Evolutionary conservation across 2,329 filamentous ascomycete species (phyloP).

Genomic region (Talaromyces sp.): DNA sequence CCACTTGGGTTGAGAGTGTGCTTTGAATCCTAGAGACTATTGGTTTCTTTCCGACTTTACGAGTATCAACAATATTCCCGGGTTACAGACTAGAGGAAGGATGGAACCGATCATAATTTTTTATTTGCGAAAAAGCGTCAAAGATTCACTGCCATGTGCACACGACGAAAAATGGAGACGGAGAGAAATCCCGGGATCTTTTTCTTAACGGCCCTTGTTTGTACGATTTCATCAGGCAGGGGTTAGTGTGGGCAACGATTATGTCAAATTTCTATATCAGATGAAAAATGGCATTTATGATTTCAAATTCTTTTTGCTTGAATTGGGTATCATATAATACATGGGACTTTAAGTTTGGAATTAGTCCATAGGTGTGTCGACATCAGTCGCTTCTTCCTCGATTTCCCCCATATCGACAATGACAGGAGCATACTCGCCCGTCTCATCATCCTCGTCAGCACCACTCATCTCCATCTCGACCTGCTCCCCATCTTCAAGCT

Average conservation of each 20-base stretch:
- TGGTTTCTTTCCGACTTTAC: neutral
- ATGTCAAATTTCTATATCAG: constrained; percentile 19
- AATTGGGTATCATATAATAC: neutral
- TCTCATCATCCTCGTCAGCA: constrained; percentile 60
- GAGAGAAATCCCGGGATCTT: constrained; percentile 17
- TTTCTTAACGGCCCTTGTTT: constrained; percentile 13
- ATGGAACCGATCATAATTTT: constrained; percentile 2
- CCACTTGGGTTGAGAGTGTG: constrained; percentile 5
- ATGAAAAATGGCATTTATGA: constrained; percentile 19
- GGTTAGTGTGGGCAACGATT: constrained; percentile 19
- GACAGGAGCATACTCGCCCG: constrained; percentile 61
- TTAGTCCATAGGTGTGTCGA: constrained; percentile 15
- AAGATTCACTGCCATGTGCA: neutral
- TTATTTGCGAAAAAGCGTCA: constrained; percentile 24
- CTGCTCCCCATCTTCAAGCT: constrained; percentile 61
- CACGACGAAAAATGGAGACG: constrained; percentile 15
- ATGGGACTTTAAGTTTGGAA: neutral
- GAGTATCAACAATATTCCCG: constrained; percentile 18
- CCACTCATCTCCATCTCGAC: constrained; percentile 57
- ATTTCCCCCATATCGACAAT: constrained; percentile 50
- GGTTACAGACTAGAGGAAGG: constrained; percentile 28
- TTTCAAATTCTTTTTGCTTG: constrained; percentile 5
- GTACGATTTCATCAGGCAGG: constrained; percentile 13
- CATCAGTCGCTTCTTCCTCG: constrained; percentile 16
- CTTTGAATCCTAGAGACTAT: constrained; percentile 2